Evolutionary conservation across 306 rosid genomes (phyloP).

Genomic region (Oemleria cerasiformis): DNA sequence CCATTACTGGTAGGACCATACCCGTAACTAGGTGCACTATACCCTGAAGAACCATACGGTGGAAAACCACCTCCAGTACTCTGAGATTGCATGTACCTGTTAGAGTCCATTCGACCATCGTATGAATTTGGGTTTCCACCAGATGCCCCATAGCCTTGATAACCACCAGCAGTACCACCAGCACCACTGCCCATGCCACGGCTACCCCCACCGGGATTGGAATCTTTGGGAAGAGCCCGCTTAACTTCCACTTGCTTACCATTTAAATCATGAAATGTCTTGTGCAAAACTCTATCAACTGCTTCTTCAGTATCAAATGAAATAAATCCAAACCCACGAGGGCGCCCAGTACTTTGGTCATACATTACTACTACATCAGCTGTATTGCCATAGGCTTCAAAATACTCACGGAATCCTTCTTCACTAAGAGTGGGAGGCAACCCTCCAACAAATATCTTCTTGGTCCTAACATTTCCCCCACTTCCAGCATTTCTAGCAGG

Average conservation of each 20-base stretch:
- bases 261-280: conserved; percentile 87
- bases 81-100: conserved; percentile 88
- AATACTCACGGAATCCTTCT: conserved; percentile 83
- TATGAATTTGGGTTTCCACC: conserved; percentile 81
- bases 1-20: conserved; percentile 92
- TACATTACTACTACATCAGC: conserved; percentile 97
- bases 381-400: conserved; percentile 79
- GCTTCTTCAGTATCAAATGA: conserved; percentile 92
- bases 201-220: conserved; percentile 88
- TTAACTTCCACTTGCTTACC: conserved; percentile 99
- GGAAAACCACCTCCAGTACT: conserved; percentile 78
- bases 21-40: conserved; percentile 76
- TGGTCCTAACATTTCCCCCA: conserved; percentile 86
- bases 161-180: conserved; percentile 57
- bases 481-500: conserved; percentile 58
- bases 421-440: conserved; percentile 83
- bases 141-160: conserved; percentile 83
- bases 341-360: conserved; percentile 96
- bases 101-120: conserved; percentile 88
- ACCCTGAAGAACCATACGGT: conserved; percentile 86
- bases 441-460: conserved; percentile 97
- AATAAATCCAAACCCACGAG: conserved; percentile 96
- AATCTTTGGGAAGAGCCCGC: conserved; percentile 99
- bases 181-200: conserved; percentile 64
- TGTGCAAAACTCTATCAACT: conserved; percentile 94